Base-by-base conservation (phyloP, 1,139 yeast genomes). In the Blastobotrys capitulatus region DNA sequence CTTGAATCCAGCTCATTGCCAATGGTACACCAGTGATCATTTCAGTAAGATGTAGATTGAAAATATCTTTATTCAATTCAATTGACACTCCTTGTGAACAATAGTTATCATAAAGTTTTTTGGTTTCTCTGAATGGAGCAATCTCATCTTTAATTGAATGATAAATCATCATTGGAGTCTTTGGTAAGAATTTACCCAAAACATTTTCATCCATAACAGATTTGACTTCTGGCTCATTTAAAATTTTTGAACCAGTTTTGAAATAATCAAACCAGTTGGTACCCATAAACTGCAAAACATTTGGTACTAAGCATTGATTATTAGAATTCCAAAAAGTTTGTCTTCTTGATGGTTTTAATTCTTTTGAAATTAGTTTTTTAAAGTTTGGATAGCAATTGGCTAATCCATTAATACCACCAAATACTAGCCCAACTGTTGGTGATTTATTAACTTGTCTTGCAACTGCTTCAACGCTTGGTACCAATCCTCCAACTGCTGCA, bases 141-240 rank as follows among this genome's bases (percentile, higher is more conserved):
- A 61, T 53, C 37, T 57, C 60, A 51, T 66, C 70, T 16, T 47
- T 42, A 35, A 54, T 47, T n/a, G 66, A 66, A 36, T 64, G 65
- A 52, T 64, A 63, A n/a, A 63, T 52, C 46, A 51, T 52, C 47
- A 62, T 20, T 44, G 68, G 58, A 39, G 52, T 48, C 48, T 48
- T 38, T 38, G 68, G 69, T 1, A 52, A 37, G 9, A 38, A 16
- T 15, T 46, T 47, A 15, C 59, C 61, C 54, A 54, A 46, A 32
- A 53, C 51, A 40, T 53, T 55, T 26, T 55, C 59, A 12, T 54
- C 38, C 27, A 55, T 39, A 27, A 53, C 51, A 6, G 40, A 40
- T n/a, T 32, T 39, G n/a, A 55, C 42, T 13, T 22, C 34, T 2
- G 59, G 54, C 20, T 35, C 16, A 19, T 47, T 13, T 12, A 59